Conservation (phyloP, 2,329 filamentous ascomycete genomes). For the Monilinia fructigena region DNA sequence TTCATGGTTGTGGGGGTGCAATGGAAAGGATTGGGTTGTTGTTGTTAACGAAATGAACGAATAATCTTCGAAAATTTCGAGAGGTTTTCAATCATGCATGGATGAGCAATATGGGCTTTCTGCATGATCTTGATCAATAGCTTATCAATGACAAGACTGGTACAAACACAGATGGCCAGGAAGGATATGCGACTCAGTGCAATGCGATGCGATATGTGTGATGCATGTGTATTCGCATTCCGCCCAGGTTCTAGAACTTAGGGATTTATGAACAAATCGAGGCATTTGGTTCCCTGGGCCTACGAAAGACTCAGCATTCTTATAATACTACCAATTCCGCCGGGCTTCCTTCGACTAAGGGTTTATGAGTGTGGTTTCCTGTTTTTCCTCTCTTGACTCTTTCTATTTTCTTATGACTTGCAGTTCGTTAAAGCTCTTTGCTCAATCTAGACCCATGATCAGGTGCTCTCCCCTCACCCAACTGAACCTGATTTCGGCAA, state of each 20-base stretch:
- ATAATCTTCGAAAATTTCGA: conserved; percentile 10
- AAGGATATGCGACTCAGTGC: conserved; percentile 13
- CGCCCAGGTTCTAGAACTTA: conserved; percentile 2
- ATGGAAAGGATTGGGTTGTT: conserved; percentile 30
- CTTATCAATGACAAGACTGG: conserved; percentile 38
- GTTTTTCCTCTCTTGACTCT: background rate
- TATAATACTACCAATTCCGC: conserved; percentile 10
- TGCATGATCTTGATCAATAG: conserved; percentile 39
- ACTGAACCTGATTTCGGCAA: background rate
- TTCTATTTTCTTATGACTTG: background rate
- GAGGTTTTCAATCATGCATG: conserved; percentile 35
- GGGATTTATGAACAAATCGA: conserved; percentile 11
- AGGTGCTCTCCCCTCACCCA: background rate
- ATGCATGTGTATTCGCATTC: conserved; percentile 16
- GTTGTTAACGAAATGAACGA: conserved; percentile 27
- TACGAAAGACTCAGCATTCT: conserved; percentile 10
- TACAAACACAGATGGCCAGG: conserved; percentile 24
- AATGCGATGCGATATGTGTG: conserved; percentile 14
- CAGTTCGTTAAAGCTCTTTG: background rate
- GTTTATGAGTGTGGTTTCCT: background rate
- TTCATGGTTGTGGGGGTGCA: conserved; percentile 17
- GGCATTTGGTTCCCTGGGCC: conserved; percentile 12
- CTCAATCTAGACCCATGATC: background rate
- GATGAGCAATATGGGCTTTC: conserved; percentile 38
- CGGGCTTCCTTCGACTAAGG: background rate